Conservation (phyloP, 129 eudicot genomes). For the Calendula officinalis region DNA sequence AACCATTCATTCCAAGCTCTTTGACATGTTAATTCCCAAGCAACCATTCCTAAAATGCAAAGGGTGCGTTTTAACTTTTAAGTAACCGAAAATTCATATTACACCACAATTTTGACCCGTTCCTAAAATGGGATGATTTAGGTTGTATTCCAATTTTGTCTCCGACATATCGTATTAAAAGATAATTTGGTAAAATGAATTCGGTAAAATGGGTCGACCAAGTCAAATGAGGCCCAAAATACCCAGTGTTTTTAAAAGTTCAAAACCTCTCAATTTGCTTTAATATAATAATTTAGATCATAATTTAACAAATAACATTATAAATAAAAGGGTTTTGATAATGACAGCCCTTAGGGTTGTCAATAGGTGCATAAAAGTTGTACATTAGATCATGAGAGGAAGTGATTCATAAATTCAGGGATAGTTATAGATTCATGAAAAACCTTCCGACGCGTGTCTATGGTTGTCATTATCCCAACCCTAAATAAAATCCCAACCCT, state of each 20-base stretch:
- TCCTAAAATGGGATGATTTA: neutral
- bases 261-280: neutral
- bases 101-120: neutral
- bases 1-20: slow-evolving; percentile 15
- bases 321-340: too few relatives aligned
- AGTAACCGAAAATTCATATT: neutral
- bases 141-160: neutral
- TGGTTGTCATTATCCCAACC: too few relatives aligned
- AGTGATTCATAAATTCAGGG: too few relatives aligned
- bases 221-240: neutral
- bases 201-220: neutral
- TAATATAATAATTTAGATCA: neutral
- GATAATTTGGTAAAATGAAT: neutral
- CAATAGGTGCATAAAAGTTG: too few relatives aligned
- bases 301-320: neutral
- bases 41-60: neutral
- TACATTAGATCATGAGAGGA: too few relatives aligned
- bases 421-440: too few relatives aligned
- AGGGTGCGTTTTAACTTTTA: neutral
- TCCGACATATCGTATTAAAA: neutral
- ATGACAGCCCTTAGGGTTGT: slow-evolving; percentile 2
- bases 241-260: neutral
- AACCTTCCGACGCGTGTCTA: too few relatives aligned
- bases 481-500: too few relatives aligned
- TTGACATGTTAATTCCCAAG: neutral